These are phyloP conservation scores for Mercurialis annua DNA, from an alignment of 345 rosid species.

Conservation along the genomic window DNA sequence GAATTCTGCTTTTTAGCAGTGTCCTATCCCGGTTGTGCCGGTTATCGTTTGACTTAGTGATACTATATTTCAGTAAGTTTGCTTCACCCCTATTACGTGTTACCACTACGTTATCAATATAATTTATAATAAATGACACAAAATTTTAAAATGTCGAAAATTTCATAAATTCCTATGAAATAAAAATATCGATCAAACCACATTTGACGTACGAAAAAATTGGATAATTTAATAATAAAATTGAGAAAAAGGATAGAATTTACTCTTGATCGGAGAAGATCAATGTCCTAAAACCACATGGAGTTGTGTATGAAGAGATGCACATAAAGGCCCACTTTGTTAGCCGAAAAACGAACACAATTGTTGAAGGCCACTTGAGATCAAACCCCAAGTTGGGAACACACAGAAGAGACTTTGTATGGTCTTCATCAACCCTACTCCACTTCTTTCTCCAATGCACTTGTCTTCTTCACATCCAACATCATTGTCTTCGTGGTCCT, in stretches of 20 bases:
- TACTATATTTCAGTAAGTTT: too few relatives aligned
- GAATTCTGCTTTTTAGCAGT: too few relatives aligned
- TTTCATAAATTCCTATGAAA: too few relatives aligned
- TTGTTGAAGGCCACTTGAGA: slow-evolving; percentile 54
- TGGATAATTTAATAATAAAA: slow-evolving; percentile 8
- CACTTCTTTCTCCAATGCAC: slow-evolving; percentile 58
- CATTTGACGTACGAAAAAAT: too few relatives aligned
- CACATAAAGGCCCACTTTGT: slow-evolving; percentile 78
- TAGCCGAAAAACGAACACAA: slow-evolving; percentile 54
- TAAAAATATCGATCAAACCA: too few relatives aligned
- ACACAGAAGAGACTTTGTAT: slow-evolving; percentile 5
- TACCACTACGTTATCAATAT: too few relatives aligned
- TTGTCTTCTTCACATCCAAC: slow-evolving; percentile 83
- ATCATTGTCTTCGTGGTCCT: slow-evolving; percentile 72
- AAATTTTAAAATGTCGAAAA: too few relatives aligned
- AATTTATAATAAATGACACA: too few relatives aligned
- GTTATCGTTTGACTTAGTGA: too few relatives aligned
- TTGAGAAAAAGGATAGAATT: neutral
- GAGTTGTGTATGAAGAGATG: slow-evolving; percentile 50
- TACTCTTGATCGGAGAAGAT: slow-evolving; percentile 22
- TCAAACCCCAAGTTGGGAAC: slow-evolving; percentile 60
- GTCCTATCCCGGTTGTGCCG: too few relatives aligned
- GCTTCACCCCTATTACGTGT: too few relatives aligned
- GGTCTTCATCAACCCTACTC: slow-evolving; percentile 26
- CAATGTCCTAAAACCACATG: slow-evolving; percentile 55